A percentile compares a stretch with the other conserved stretches of the same genome.
Evolutionary conservation across 768 basidiomycete species (phyloP).

Genomic region (Pleurotus ostreatus): DNA sequence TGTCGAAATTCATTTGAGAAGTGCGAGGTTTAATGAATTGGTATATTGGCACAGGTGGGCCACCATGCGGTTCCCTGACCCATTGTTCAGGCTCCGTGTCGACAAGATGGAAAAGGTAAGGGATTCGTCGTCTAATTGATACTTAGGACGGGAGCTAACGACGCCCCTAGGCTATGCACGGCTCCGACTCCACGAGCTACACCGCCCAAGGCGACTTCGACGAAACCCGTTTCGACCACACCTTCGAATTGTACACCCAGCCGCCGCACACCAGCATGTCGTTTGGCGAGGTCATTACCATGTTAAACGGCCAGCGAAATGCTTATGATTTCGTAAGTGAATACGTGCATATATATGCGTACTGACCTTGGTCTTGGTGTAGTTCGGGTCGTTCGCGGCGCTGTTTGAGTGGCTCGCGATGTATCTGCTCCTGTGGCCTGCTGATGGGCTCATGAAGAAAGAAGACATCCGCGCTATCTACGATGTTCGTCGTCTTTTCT

Average conservation of each 20-base stretch:
- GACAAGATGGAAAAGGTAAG: conserved; percentile 31
- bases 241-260: conserved; percentile 37
- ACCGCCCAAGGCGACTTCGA: conserved; percentile 37
- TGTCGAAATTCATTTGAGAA: background rate
- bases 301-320: conserved; percentile 38
- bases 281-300: conserved; percentile 32
- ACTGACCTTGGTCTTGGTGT: background rate
- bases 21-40: no score
- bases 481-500: conserved; percentile 21
- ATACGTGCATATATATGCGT: background rate
- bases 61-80: conserved; percentile 37
- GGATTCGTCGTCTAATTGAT: background rate
- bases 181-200: conserved; percentile 36
- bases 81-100: conserved; percentile 38
- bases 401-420: conserved; percentile 37
- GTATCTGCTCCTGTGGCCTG: conserved; percentile 34
- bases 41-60: conserved; percentile 22
- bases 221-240: conserved; percentile 30
- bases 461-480: conserved; percentile 36
- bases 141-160: background rate
- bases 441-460: conserved; percentile 30
- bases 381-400: conserved; percentile 39
- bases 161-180: conserved; percentile 32
- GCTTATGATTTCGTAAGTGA: conserved; percentile 28
- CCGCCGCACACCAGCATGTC: conserved; percentile 36